Conservation (phyloP, 192 early-diverging fungal species). For the Oehlia diaphana region DNA sequence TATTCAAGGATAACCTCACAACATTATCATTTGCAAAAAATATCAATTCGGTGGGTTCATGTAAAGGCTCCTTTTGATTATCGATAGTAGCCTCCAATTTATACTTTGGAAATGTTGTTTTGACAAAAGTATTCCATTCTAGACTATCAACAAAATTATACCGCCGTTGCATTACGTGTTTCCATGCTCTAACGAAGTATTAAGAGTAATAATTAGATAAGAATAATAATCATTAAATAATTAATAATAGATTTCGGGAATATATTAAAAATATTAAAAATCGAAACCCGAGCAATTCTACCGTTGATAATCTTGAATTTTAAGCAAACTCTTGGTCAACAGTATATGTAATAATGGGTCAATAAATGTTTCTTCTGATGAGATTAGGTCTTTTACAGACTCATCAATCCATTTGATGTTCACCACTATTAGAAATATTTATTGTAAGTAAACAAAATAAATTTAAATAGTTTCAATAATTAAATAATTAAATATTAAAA, state of each 20-base stretch:
- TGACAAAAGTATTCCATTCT: slow-evolving; percentile 9
- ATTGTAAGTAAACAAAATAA: too few relatives aligned
- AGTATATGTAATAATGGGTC: slow-evolving; percentile 3
- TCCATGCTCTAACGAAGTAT: background rate
- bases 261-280: background rate
- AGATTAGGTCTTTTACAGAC: background rate
- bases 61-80: background rate
- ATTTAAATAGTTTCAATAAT: background rate
- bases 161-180: slow-evolving; percentile 5
- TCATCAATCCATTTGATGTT: slow-evolving; percentile 11
- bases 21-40: slow-evolving; percentile 18
- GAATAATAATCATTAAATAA: too few relatives aligned
- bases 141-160: slow-evolving; percentile 15
- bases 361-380: slow-evolving; percentile 4
- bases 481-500: background rate
- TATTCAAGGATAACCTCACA: background rate
- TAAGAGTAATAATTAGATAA: background rate
- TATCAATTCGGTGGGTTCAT: slow-evolving; percentile 6
- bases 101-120: background rate
- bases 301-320: slow-evolving; percentile 19
- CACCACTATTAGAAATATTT: background rate
- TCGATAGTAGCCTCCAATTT: background rate
- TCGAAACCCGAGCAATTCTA: background rate
- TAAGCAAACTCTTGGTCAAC: background rate
- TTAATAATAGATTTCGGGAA: background rate